Evolutionary conservation across 352 stramenopile genomes (phyloP), one percentile per base, ranked within the genome.

Genomic region (Pythium pyrilobum): DNA sequence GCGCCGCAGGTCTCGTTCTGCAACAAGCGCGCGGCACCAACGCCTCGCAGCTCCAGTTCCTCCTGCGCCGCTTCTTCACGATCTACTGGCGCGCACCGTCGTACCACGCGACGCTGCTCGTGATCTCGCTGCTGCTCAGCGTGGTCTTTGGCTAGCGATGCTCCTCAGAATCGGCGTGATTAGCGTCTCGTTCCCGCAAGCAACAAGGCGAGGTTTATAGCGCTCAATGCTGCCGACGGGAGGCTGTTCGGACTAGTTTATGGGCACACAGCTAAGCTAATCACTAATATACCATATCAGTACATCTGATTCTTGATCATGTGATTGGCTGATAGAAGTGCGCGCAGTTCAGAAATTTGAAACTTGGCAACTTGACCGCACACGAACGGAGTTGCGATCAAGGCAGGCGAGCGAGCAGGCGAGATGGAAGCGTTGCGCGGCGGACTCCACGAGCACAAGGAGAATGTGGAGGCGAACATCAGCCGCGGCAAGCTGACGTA

Each of bases 141-240:
- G 38, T 97, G 4, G 65, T 97, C 8, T 87, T 97, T 36, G 66
- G 70, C n/a, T n/a, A n/a, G n/a, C n/a, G n/a, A n/a, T n/a, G n/a
- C n/a, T n/a, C n/a, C n/a, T n/a, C n/a, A n/a, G n/a, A n/a, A n/a
- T n/a, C n/a, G n/a, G n/a, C n/a, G n/a, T n/a, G n/a, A n/a, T n/a
- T n/a, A n/a, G n/a, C n/a, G n/a, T n/a, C n/a, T n/a, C n/a, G n/a
- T n/a, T n/a, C n/a, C n/a, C n/a, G n/a, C n/a, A n/a, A n/a, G n/a
- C n/a, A n/a, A n/a, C n/a, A n/a, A n/a, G n/a, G n/a, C n/a, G n/a
- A n/a, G n/a, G n/a, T n/a, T n/a, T n/a, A n/a, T n/a, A n/a, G n/a
- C n/a, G n/a, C n/a, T n/a, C n/a, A n/a, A n/a, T n/a, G n/a, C n/a
- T n/a, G n/a, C n/a, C n/a, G n/a, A n/a, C n/a, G n/a, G n/a, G n/a